These are phyloP conservation scores for Tremella mesenterica DNA, from an alignment of 768 basidiomycete species.

Conservation along the genomic window DNA sequence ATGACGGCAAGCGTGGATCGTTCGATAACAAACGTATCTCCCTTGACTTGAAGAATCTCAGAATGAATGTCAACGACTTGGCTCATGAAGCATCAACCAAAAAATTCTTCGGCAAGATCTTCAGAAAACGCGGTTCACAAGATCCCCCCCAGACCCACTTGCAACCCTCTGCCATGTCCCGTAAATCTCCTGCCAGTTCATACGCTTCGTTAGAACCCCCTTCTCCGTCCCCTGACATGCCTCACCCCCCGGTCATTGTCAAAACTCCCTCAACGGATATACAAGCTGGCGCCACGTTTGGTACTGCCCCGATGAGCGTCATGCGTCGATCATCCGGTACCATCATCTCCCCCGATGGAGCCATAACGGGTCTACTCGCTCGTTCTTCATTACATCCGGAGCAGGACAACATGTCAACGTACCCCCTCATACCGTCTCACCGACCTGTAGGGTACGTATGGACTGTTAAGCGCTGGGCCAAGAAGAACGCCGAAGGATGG, in stretches of 20 bases:
- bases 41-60: conserved; percentile 17
- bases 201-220: conserved; percentile 9
- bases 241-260: background rate
- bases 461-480: conserved; percentile 39
- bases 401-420: background rate
- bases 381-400: background rate
- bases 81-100: conserved; percentile 28
- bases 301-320: conserved; percentile 31
- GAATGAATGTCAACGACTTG: conserved; percentile 8
- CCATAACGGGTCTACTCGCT: conserved; percentile 1
- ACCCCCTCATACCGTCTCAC: conserved; percentile 18
- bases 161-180: background rate
- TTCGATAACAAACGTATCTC: conserved; percentile 25
- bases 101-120: conserved; percentile 41
- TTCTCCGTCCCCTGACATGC: background rate
- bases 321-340: conserved; percentile 13
- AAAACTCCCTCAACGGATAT: background rate
- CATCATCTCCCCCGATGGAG: conserved; percentile 3
- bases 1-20: conserved; percentile 12
- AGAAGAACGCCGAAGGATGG: conserved; percentile 37
- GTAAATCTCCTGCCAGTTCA: conserved; percentile 4
- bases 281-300: conserved; percentile 26
- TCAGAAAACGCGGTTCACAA: conserved; percentile 31
- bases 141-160: conserved; percentile 1
- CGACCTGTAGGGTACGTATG: conserved; percentile 40